Evolutionary conservation across 2,329 filamentous ascomycete species (phyloP).

Genomic region (Microascus cirrosus): DNA sequence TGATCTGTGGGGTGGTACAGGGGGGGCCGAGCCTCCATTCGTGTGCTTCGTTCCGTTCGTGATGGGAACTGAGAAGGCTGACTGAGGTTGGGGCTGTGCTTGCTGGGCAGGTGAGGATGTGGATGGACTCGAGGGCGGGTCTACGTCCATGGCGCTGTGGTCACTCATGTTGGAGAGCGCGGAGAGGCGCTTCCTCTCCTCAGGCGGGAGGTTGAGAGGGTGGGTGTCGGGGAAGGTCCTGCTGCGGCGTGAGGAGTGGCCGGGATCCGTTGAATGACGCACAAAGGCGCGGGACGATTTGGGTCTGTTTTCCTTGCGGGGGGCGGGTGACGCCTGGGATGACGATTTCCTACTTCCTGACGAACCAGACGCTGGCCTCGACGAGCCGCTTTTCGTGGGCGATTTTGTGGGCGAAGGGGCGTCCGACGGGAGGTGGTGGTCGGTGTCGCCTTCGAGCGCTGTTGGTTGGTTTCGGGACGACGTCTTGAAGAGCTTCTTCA

Average conservation of each 20-base stretch:
- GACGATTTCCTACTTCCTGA: neutral
- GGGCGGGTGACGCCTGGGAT: conserved; percentile 1
- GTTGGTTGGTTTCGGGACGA: conserved; percentile 2
- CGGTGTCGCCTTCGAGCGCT: neutral
- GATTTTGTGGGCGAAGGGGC: conserved; percentile 4
- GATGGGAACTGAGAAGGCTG: conserved; percentile 41
- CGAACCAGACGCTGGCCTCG: conserved; percentile 6
- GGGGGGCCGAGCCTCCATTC: conserved; percentile 21
- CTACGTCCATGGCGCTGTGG: conserved; percentile 65
- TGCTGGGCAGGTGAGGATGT: conserved; percentile 40
- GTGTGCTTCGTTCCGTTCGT: conserved; percentile 32
- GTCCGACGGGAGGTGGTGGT: neutral
- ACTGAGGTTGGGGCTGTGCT: conserved; percentile 20
- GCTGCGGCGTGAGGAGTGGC: conserved; percentile 30
- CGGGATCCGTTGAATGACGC: conserved; percentile 36
- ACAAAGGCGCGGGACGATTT: conserved; percentile 32
- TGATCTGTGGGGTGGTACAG: conserved; percentile 60
- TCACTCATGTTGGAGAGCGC: conserved; percentile 53
- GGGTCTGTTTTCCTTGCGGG: conserved; percentile 20
- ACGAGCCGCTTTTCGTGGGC: conserved; percentile 10
- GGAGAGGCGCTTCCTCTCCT: conserved; percentile 71
- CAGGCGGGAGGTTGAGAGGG: conserved; percentile 80
- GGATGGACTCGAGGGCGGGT: conserved; percentile 46
- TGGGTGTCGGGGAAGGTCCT: conserved; percentile 63
- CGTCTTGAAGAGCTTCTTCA: conserved; percentile 5